Percentiles rank a stretch among this genome's conserved stretches.
These are phyloP conservation scores for Quillaja saponaria DNA, from an alignment of 306 rosid species.

Conservation along the genomic window DNA sequence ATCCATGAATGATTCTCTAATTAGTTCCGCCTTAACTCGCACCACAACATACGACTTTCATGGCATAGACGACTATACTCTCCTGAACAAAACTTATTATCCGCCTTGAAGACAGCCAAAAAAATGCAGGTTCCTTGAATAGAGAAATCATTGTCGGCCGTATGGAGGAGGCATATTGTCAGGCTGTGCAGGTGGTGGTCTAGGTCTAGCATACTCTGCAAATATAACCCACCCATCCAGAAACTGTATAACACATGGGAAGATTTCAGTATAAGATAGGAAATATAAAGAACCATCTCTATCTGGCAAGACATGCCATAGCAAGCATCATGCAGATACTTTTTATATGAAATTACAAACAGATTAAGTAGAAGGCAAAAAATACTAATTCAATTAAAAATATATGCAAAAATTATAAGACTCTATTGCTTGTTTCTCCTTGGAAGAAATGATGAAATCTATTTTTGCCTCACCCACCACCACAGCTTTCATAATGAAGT, in stretches of 20 bases:
- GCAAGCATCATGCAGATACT: background rate
- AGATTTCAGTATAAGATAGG: background rate
- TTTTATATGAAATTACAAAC: background rate
- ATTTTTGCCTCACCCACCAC: slow-evolving; percentile 4
- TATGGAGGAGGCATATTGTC: slow-evolving; percentile 31
- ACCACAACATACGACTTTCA: background rate
- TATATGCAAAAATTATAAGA: slow-evolving; percentile 6
- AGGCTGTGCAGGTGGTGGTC: slow-evolving; percentile 45
- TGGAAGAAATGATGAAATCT: too few relatives aligned
- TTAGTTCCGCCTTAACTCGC: background rate
- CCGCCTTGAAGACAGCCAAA: slow-evolving; percentile 15
- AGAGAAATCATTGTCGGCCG: slow-evolving; percentile 45
- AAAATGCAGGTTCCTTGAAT: slow-evolving; percentile 20
- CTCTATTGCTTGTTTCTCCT: too few relatives aligned
- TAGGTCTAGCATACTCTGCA: slow-evolving; percentile 94
- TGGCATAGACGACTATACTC: slow-evolving; percentile 13
- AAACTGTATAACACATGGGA: slow-evolving; percentile 54
- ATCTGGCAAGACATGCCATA: background rate
- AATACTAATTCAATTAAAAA: slow-evolving; percentile 10
- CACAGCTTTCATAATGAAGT: background rate
- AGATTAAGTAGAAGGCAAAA: slow-evolving; percentile 5
- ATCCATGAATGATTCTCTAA: background rate
- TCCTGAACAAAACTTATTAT: slow-evolving; percentile 19
- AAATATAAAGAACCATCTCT: background rate
- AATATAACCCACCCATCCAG: slow-evolving; percentile 99